Conservation (phyloP, 2,329 filamentous ascomycete species). For the Aureobasidium sp. region DNA sequence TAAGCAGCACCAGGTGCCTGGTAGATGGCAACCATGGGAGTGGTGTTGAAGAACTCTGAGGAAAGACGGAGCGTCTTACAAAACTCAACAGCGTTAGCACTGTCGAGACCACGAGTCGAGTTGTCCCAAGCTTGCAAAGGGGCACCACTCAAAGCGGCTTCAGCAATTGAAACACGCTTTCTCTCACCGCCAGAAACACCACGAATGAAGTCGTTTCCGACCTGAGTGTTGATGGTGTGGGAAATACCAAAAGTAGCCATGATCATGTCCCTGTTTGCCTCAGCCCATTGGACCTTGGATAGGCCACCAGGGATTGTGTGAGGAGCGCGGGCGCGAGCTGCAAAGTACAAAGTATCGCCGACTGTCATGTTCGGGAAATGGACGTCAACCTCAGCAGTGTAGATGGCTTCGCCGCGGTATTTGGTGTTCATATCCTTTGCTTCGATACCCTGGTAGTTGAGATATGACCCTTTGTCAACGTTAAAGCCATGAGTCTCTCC, state of each 20-base stretch:
- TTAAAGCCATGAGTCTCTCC: slow-evolving; percentile 77
- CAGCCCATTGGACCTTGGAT: slow-evolving; percentile 47
- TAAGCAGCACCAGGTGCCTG: slow-evolving; percentile 64
- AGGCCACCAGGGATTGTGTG: slow-evolving; percentile 55
- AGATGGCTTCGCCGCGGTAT: slow-evolving; percentile 80
- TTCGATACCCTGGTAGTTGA: slow-evolving; percentile 76
- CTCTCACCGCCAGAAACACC: slow-evolving; percentile 70
- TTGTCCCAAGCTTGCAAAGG: slow-evolving; percentile 69
- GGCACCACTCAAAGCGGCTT: slow-evolving; percentile 61
- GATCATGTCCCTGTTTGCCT: slow-evolving; percentile 62
- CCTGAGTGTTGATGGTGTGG: slow-evolving; percentile 64
- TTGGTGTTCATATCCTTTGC: slow-evolving; percentile 68
- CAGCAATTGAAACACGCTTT: slow-evolving; percentile 76
- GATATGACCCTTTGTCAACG: slow-evolving; percentile 61
- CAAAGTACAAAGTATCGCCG: slow-evolving; percentile 72
- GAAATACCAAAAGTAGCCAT: slow-evolving; percentile 71
- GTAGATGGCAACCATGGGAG: slow-evolving; percentile 66
- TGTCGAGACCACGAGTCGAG: slow-evolving; percentile 66
- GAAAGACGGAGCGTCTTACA: slow-evolving; percentile 62
- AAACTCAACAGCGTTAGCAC: slow-evolving; percentile 69
- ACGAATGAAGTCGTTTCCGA: slow-evolving; percentile 68
- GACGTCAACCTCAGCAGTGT: slow-evolving; percentile 76
- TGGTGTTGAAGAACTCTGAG: slow-evolving; percentile 59
- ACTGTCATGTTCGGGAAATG: slow-evolving; percentile 69
- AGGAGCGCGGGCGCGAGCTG: slow-evolving; percentile 62